Evolutionary conservation across 768 basidiomycete genomes (phyloP).

Genomic region (Sporobolomyces phaffii): DNA sequence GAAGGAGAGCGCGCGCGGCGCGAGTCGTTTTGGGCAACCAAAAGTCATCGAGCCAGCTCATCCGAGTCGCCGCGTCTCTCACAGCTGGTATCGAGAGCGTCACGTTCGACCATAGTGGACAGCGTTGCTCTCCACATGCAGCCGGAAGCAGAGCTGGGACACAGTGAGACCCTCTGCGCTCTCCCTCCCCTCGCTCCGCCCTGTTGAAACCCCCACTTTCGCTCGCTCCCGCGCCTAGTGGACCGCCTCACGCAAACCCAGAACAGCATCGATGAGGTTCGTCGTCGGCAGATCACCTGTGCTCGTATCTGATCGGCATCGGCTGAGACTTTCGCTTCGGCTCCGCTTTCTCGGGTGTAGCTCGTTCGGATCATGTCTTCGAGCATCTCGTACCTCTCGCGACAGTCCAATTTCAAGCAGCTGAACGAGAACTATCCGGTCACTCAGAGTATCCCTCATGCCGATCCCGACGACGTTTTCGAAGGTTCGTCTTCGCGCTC

Average conservation of each 20-base stretch:
- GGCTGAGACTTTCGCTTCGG: not conserved
- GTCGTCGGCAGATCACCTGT: slow-evolving; percentile 14
- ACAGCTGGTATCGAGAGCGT: no score
- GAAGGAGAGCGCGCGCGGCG: not conserved
- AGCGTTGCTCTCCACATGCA: no score
- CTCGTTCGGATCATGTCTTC: slow-evolving; percentile 83
- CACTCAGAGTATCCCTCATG: slow-evolving; percentile 69
- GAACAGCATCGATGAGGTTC: slow-evolving; percentile 83
- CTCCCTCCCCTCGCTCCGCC: not conserved
- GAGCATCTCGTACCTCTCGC: slow-evolving; percentile 70
- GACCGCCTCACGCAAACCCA: slow-evolving; percentile 92
- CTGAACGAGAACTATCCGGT: slow-evolving; percentile 74
- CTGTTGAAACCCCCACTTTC: not conserved
- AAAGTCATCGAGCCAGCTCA: not conserved
- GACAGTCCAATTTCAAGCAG: slow-evolving; percentile 68
- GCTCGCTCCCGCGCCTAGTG: slow-evolving; percentile 54
- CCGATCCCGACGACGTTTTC: slow-evolving; percentile 5
- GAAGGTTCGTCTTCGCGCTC: slow-evolving; percentile 1
- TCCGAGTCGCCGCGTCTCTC: not conserved
- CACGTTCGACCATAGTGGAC: no score
- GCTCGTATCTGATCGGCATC: not conserved
- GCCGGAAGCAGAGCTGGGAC: slow-evolving; percentile 3
- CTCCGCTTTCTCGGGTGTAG: slow-evolving; percentile 46
- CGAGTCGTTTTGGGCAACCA: no score
- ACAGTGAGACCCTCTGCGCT: slow-evolving; percentile 12